Evolutionary conservation across 2,329 filamentous ascomycete species (phyloP).

Genomic region (Colletotrichum brevisporum): DNA sequence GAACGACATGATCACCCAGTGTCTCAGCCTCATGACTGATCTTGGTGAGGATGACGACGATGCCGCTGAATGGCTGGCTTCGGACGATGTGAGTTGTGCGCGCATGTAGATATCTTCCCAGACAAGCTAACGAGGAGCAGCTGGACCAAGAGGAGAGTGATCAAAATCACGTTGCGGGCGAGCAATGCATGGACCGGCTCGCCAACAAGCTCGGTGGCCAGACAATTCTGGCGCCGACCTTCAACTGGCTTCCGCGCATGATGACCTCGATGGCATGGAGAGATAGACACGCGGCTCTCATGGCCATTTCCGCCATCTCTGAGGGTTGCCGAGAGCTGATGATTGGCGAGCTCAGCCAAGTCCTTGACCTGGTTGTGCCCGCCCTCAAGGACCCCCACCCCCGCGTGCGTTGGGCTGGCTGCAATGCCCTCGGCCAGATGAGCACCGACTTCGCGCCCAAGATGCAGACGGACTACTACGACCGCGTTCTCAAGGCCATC

Average conservation of each 20-base stretch:
- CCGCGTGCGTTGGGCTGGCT: conserved; percentile 96
- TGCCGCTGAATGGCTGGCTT: conserved; percentile 91
- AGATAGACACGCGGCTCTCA: conserved; percentile 94
- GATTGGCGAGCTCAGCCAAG: conserved; percentile 93
- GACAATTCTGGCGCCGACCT: conserved; percentile 92
- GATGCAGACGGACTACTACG: conserved; percentile 97
- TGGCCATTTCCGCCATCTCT: conserved; percentile 99
- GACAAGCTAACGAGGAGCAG: conserved; percentile 59
- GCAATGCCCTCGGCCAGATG: conserved; percentile 99
- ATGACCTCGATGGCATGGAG: conserved; percentile 96
- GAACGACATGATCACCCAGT: conserved; percentile 97
- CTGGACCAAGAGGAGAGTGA: conserved; percentile 97
- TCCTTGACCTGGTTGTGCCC: conserved; percentile 94
- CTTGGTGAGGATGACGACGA: conserved; percentile 95
- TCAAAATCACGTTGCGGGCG: conserved; percentile 95
- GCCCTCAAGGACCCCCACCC: conserved; percentile 91
- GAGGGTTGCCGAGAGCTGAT: conserved; percentile 97
- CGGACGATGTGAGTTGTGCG: conserved; percentile 82
- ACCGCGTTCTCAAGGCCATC: conserved; percentile 88
- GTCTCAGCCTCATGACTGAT: conserved; percentile 97
- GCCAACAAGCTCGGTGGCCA: conserved; percentile 98
- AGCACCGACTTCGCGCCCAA: conserved; percentile 98
- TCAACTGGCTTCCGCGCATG: conserved; percentile 97
- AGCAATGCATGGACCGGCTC: conserved; percentile 97
- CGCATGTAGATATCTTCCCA: background rate